phyloP scores from a whole-genome alignment of 2,329 filamentous ascomycete species.

The Aspergillus texensis region DNA sequence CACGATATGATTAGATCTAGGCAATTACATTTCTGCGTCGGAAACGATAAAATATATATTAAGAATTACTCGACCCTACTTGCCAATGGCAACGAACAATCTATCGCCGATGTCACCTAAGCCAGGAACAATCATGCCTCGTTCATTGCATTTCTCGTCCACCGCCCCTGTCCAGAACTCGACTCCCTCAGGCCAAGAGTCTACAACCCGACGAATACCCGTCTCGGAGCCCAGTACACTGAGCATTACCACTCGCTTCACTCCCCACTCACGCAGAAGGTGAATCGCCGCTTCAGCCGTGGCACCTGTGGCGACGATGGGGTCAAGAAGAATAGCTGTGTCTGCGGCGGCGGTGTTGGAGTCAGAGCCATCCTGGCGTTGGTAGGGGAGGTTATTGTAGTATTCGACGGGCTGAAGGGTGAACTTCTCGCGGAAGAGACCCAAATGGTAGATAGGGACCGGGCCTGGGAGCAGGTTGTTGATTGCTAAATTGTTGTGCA shows the following conservation, averaged over 20 bases:
- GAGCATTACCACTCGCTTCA: slow-evolving; percentile 76
- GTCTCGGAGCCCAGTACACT: slow-evolving; percentile 71
- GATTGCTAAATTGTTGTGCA: slow-evolving; percentile 54
- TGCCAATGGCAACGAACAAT: slow-evolving; percentile 85
- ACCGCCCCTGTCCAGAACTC: slow-evolving; percentile 79
- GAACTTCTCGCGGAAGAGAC: slow-evolving; percentile 86
- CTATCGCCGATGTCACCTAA: slow-evolving; percentile 89
- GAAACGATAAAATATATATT: not conserved
- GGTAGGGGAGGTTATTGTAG: slow-evolving; percentile 92
- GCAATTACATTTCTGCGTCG: not conserved
- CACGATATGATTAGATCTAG: not conserved
- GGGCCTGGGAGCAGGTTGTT: slow-evolving; percentile 78
- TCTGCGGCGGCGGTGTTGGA: slow-evolving; percentile 51
- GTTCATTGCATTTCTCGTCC: slow-evolving; percentile 70
- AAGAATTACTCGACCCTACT: slow-evolving; percentile 51
- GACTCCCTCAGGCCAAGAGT: slow-evolving; percentile 68
- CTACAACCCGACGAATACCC: slow-evolving; percentile 72
- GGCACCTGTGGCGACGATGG: slow-evolving; percentile 89
- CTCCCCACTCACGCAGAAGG: slow-evolving; percentile 87
- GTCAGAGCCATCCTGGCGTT: slow-evolving; percentile 36
- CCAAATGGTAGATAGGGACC: slow-evolving; percentile 88
- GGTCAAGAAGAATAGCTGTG: slow-evolving; percentile 84
- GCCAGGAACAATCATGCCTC: slow-evolving; percentile 88
- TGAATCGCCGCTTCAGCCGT: slow-evolving; percentile 89
- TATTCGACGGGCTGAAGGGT: slow-evolving; percentile 91